Evolutionary conservation across 176 grass and related monocot genomes (phyloP), one percentile per base, ranked within the genome.

Genomic region (Triticum timopheevii): DNA sequence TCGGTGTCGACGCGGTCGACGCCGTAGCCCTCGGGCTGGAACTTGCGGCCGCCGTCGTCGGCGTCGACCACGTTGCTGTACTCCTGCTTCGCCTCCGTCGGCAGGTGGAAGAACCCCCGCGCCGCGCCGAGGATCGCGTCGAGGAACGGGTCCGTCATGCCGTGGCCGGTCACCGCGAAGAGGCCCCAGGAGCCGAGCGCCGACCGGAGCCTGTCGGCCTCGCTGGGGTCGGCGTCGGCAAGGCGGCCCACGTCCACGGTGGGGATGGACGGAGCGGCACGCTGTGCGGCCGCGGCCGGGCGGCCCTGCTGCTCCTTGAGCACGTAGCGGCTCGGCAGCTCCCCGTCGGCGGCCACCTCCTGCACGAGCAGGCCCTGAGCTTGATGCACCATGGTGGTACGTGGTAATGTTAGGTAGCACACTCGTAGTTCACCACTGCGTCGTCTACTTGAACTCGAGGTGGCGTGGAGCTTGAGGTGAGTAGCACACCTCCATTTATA

Each of bases 101-200:
- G 90, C 2, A 86, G 69, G 78, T 86, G 90, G 83, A 95, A 95
- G 86, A 95, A 95, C 78, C 77, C 82, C 31, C 62, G 61, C 24
- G 79, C 17, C 2, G 85, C 77, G 81, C 68, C 61, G 4, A 80
- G 82, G 74, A 92, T 4, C 50, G 66, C 68, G 24, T 92, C 90
- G 0, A 95, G 82, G 25, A 92, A 83, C 22, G 66, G 3, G 19
- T 25, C 85, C 16, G 80, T 28, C 31, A 91, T 64, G 78, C 85
- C 89, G 22, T 90, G 85, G 0, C 79, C 77, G 47, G 83, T 86
- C 77, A 86, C 80, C 36, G 65, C 83, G 77, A 95, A 95, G 36
- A 95, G 61, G 3, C 93, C 93, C 90, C 88, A 95, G 19, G 86
- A 87, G 10, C 44, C 11, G 33, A 92, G 83, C 8, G 90, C 90